These are phyloP conservation scores for Cyclotella kingstonii DNA, from an alignment of 108 stramenopile genomes.

Conservation along the genomic window DNA sequence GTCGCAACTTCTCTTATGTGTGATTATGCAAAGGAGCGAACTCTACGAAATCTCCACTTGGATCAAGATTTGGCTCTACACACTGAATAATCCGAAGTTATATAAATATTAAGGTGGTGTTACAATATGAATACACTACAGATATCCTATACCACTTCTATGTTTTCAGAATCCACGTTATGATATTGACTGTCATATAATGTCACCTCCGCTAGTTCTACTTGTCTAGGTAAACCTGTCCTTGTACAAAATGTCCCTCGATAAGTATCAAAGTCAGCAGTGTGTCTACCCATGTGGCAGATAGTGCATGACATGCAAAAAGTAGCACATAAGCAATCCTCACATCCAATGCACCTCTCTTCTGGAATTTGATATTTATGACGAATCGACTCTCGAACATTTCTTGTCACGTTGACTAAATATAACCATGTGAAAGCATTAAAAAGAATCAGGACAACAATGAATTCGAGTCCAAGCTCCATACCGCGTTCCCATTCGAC, in stretches of 20 bases:
- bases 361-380: slow-evolving; percentile 68
- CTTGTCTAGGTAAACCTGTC: slow-evolving; percentile 47
- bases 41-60: no score
- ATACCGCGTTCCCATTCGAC: slow-evolving; percentile 45
- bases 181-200: slow-evolving; percentile 34
- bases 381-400: slow-evolving; percentile 55
- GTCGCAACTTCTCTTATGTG: no score
- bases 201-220: slow-evolving; percentile 40
- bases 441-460: slow-evolving; percentile 52
- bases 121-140: no score
- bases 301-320: slow-evolving; percentile 68
- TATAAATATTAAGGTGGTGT: no score
- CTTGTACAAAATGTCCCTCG: slow-evolving; percentile 43
- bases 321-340: slow-evolving; percentile 58
- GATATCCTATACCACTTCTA: background rate
- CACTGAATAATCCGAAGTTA: no score
- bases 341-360: slow-evolving; percentile 30
- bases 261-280: slow-evolving; percentile 65
- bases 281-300: slow-evolving; percentile 81
- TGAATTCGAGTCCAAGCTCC: slow-evolving; percentile 23
- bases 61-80: no score
- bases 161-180: slow-evolving; percentile 14
- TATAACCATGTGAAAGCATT: slow-evolving; percentile 43
- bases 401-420: slow-evolving; percentile 32
- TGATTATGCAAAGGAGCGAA: no score